These are phyloP conservation scores for Thamnidium elegans DNA, from an alignment of 192 early-diverging fungal genomes.

Conservation along the genomic window DNA sequence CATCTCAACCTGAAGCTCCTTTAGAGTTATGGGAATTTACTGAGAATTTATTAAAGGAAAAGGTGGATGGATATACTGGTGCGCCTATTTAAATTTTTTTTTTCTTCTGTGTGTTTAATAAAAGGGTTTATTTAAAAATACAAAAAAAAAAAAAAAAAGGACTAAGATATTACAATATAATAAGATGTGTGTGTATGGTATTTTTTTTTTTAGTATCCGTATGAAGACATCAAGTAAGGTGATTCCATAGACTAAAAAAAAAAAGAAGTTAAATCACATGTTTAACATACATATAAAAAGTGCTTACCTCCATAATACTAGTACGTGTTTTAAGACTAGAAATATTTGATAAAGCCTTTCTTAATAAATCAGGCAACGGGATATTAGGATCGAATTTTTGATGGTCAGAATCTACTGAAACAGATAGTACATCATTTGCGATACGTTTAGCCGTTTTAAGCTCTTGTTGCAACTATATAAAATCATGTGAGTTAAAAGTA, in stretches of 20 bases:
- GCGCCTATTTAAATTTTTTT: not conserved
- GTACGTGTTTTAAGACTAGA: not conserved
- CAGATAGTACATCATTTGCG: not conserved
- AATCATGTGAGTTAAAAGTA: no score
- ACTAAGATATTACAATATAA: no score
- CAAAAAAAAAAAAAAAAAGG: no score
- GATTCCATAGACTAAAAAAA: constrained; percentile 4
- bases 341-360: not conserved
- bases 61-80: constrained; percentile 28
- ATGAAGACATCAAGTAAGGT: not conserved
- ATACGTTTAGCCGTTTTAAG: not conserved
- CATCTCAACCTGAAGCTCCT: constrained; percentile 4
- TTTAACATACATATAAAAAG: not conserved
- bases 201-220: constrained; percentile 7
- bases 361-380: not conserved
- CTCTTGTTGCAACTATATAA: not conserved
- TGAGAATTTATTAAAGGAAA: constrained; percentile 32
- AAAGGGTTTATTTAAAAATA: no score
- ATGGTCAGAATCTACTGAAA: not conserved
- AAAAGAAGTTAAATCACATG: not conserved
- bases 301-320: constrained; percentile 2
- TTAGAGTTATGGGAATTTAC: constrained; percentile 30
- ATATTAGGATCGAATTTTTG: not conserved
- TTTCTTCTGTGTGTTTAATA: no score
- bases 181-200: no score